Evolutionary conservation across 192 early-diverging fungal species (phyloP), one percentile per base, ranked within the genome.

Genomic region (Diversispora epigaea): DNA sequence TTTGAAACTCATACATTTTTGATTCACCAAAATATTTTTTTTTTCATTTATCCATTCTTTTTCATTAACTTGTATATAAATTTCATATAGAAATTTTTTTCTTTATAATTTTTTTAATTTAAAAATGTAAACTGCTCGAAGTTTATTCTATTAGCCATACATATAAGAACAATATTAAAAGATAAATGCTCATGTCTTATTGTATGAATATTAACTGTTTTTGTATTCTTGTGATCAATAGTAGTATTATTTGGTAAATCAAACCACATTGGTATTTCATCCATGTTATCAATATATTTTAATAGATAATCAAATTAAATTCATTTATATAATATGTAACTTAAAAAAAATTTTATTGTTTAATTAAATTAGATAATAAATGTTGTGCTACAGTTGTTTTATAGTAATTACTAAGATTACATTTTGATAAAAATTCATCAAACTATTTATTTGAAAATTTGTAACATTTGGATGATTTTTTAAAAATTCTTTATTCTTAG

Each of bases 91-190:
- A n/a, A n/a, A n/a, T n/a, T n/a, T n/a, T n/a, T n/a, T n/a, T n/a
- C n/a, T n/a, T n/a, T n/a, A n/a, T n/a, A n/a, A n/a, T n/a, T 45
- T 54, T 69, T 69, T 69, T 21, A 69, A 50, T 39, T 69, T 69
- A 54, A 69, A 69, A 15, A 69, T 69, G 14, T 5, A 12, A 39
- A 55, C 14, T 19, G 25, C 22, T 21, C 21, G 68, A 15, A 69
- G 43, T 52, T 54, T 69, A 17, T 54, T 69, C 68, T 9, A 69
- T 69, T 50, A 8, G 68, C 49, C 5, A 69, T 15, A n/a, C 68
- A 69, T 14, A 3, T 22, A 21, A 69, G 32, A 52, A 69, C 32
- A 19, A 69, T 9, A 14, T 46, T 69, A 69, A 69, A 69, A 25
- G 5, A 14, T 25, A 15, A 32, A 25, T 40, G 50, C 54, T 69